Evolutionary conservation across 352 stramenopile genomes (phyloP).

Genomic region (Pythium aristosporum): DNA sequence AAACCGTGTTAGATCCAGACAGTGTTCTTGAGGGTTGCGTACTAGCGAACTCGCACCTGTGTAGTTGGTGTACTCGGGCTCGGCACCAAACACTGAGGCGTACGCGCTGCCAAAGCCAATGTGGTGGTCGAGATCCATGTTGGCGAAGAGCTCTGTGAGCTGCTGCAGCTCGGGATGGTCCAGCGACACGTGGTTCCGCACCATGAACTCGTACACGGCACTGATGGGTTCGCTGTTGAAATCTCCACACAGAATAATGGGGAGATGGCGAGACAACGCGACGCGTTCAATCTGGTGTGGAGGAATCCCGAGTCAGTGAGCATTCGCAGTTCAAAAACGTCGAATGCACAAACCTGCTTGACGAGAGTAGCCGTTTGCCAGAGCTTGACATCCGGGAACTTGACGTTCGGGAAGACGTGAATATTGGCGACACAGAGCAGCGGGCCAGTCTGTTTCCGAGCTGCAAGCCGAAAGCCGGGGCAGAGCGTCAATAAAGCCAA

Average conservation of each 20-base stretch:
- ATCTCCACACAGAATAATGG: slow-evolving; percentile 97
- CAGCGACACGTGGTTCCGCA: slow-evolving; percentile 75
- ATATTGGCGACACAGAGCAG: slow-evolving; percentile 97
- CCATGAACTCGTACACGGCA: slow-evolving; percentile 97
- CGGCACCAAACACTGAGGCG: slow-evolving; percentile 92
- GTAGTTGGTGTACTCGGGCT: slow-evolving; percentile 99
- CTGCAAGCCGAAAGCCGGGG: not conserved
- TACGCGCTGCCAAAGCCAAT: slow-evolving; percentile 95
- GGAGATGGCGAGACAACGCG: slow-evolving; percentile 73
- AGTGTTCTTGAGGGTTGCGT: not conserved
- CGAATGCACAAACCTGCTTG: slow-evolving; percentile 51
- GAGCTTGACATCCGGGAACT: slow-evolving; percentile 99
- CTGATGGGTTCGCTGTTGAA: slow-evolving; percentile 98
- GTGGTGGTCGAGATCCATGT: slow-evolving; percentile 89
- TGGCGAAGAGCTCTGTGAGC: slow-evolving; percentile 35
- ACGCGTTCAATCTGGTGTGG: slow-evolving; percentile 70
- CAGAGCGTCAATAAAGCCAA: not conserved
- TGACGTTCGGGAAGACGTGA: slow-evolving; percentile 98
- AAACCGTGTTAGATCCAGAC: not conserved
- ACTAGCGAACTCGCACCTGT: slow-evolving; percentile 58
- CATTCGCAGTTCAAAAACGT: not conserved
- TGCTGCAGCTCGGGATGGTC: slow-evolving; percentile 92
- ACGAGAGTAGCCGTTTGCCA: slow-evolving; percentile 94
- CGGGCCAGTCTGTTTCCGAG: slow-evolving; percentile 32
- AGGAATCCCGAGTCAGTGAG: not conserved